Evolutionary conservation across 2,329 filamentous ascomycete genomes (phyloP), one percentile per base, ranked within the genome.

Genomic region (Monosporascus sp.): DNA sequence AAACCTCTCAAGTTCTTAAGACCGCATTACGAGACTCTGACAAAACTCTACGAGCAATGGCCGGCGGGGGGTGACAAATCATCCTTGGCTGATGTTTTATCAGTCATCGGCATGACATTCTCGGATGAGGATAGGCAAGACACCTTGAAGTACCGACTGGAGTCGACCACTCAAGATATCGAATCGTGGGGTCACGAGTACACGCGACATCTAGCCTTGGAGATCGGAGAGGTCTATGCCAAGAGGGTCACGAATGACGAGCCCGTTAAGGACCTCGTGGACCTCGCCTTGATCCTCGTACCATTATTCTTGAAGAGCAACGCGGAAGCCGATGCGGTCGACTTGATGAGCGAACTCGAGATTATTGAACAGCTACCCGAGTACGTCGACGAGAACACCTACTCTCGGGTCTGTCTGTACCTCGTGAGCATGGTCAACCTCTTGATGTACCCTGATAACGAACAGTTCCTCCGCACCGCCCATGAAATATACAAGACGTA

Each of bases 381-480:
- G 61, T 95, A 92, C 65, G 81, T 99, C 50, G 94, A 99, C 71
- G 88, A 95, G 71, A 87, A 97, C 74, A 97, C 92, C 26, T 99
- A 96, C 70, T 80, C 88, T 50, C 81, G 94, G 66, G 94, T 97
- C 52, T 97, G 94, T 69, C 76, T 99, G 62, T 99, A 99, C 76
- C 96, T 99, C 87, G 91, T 96, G 64, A 96, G 91, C 78, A 97
- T 97, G 90, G 94, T 99, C 62, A 96, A 94, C 68, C 83, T 99
- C 20, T 85, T 99, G 70, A 97, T 94, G 51, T 97, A 96, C 68
- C 94, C 94, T 44, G 94, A 99, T 73, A 97, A 99, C 73, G 90
- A 97, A 69, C 86, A 90, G 64, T 97, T 99, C 74, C 86, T 99
- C 56, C 87, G 85, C 60, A 96, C 93, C 7, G 92, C 93, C 48